Conservation (phyloP, 208 protist species). For the Porcisia hertigi region DNA sequence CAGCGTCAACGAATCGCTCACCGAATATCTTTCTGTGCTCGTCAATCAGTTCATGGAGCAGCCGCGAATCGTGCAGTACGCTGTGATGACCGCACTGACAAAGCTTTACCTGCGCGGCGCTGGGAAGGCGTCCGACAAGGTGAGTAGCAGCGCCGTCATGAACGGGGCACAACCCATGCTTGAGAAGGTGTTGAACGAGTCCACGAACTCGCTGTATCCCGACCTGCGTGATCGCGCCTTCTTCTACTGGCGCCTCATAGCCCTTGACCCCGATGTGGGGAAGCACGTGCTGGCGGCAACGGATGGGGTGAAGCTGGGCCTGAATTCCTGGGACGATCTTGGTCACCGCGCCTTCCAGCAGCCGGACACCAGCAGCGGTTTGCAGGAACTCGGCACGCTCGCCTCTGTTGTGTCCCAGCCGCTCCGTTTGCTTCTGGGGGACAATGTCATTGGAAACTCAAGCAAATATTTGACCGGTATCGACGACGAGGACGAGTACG, state of each 20-base stretch:
- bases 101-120: slow-evolving; percentile 96
- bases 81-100: slow-evolving; percentile 95
- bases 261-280: slow-evolving; percentile 90
- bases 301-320: slow-evolving; percentile 14
- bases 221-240: slow-evolving; percentile 98
- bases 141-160: background rate
- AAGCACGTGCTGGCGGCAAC: slow-evolving; percentile 70
- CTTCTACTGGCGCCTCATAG: slow-evolving; percentile 98
- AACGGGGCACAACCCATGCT: slow-evolving; percentile 69
- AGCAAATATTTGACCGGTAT: slow-evolving; percentile 15
- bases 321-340: slow-evolving; percentile 13
- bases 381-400: slow-evolving; percentile 44
- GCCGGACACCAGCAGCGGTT: background rate
- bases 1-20: slow-evolving; percentile 93
- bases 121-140: background rate
- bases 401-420: slow-evolving; percentile 36
- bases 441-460: slow-evolving; percentile 14
- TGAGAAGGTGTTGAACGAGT: slow-evolving; percentile 77
- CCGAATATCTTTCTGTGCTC: slow-evolving; percentile 94
- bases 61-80: slow-evolving; percentile 93
- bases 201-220: slow-evolving; percentile 91
- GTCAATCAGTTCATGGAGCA: slow-evolving; percentile 95
- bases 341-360: background rate
- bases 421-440: slow-evolving; percentile 33
- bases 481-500: slow-evolving; percentile 20